Percentiles rank a stretch among this genome's conserved stretches.
These are phyloP conservation scores for Bidens hawaiensis DNA, from an alignment of 140 eudicot genomes.

Conservation along the genomic window DNA sequence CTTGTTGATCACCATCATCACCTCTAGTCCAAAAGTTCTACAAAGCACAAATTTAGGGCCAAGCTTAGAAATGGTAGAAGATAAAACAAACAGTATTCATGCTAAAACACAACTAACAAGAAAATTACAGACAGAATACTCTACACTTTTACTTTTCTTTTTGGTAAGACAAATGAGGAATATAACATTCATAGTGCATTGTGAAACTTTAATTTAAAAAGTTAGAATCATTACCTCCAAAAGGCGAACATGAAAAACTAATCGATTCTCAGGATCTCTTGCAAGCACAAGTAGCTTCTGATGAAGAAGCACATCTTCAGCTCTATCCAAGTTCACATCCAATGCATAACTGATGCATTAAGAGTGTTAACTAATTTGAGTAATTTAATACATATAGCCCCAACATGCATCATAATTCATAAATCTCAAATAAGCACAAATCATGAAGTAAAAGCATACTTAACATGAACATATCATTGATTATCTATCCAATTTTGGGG, in stretches of 20 bases:
- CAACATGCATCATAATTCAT: too few relatives aligned
- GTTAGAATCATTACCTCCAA: not conserved
- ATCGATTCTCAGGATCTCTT: not conserved
- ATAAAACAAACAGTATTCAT: not conserved
- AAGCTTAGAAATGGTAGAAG: not conserved
- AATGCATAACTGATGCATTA: conserved; percentile 56
- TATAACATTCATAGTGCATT: not conserved
- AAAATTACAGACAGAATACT: not conserved
- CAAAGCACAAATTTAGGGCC: not conserved
- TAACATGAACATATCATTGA: too few relatives aligned
- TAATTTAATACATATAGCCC: not conserved
- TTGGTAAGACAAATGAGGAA: not conserved
- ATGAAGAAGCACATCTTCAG: conserved; percentile 81
- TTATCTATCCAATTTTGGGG: not conserved
- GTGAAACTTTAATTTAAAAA: not conserved
- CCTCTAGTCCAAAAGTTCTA: not conserved
- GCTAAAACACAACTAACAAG: not conserved
- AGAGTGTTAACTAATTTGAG: not conserved
- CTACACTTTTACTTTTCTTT: not conserved
- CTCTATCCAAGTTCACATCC: conserved; percentile 87
- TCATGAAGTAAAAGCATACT: not conserved
- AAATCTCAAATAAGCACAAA: not conserved
- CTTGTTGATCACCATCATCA: not conserved
- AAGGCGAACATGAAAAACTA: not conserved
- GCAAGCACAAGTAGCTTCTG: conserved; percentile 51